phyloP scores from a whole-genome alignment of 129 eudicot genomes.

The Solidago caesia region DNA sequence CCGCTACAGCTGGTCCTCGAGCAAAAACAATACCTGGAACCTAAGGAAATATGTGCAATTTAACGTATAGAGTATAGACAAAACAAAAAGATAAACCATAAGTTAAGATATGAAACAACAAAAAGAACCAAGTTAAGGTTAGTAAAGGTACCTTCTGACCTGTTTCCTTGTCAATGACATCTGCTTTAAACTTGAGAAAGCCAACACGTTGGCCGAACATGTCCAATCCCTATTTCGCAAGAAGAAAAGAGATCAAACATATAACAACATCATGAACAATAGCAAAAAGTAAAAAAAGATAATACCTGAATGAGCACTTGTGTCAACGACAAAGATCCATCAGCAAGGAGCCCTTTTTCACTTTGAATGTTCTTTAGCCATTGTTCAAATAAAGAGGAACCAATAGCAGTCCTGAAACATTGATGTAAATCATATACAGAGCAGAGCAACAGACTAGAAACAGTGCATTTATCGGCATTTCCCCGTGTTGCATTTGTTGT shows the following conservation, averaged over 20 bases:
- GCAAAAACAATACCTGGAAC: slow-evolving; percentile 99
- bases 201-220: slow-evolving; percentile 95
- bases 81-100: neutral
- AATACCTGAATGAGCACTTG: slow-evolving; percentile 91
- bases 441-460: neutral
- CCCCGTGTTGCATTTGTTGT: neutral
- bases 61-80: slow-evolving; percentile 16
- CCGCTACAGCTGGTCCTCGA: slow-evolving; percentile 98
- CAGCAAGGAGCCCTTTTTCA: slow-evolving; percentile 62
- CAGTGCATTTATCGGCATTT: neutral
- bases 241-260: neutral
- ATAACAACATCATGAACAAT: neutral
- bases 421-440: neutral
- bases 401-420: slow-evolving; percentile 71
- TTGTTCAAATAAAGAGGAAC: slow-evolving; percentile 77
- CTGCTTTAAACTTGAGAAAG: slow-evolving; percentile 95
- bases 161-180: slow-evolving; percentile 75
- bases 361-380: slow-evolving; percentile 89
- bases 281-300: neutral
- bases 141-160: slow-evolving; percentile 68
- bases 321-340: slow-evolving; percentile 71
- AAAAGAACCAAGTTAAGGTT: neutral
- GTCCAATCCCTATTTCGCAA: slow-evolving; percentile 66
- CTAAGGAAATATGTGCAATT: slow-evolving; percentile 37
- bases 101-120: neutral